Evolutionary conservation across 306 rosid genomes (phyloP).

Genomic region (Prosopis cineraria): DNA sequence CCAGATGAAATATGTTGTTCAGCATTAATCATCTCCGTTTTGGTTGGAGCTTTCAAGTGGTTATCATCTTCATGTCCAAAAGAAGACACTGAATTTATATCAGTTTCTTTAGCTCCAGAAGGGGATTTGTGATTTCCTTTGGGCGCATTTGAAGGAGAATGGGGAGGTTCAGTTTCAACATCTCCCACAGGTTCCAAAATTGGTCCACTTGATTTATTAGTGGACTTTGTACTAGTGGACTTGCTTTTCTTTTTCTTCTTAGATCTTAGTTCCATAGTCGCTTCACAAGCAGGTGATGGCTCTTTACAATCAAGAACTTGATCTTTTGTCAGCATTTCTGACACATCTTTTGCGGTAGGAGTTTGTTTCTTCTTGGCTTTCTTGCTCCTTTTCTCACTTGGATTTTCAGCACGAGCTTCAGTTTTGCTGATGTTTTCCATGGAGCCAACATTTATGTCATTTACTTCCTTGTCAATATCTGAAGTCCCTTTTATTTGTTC

Average conservation of each 20-base stretch:
- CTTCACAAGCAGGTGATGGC: slow-evolving; percentile 31
- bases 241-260: slow-evolving; percentile 26
- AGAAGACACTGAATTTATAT: slow-evolving; percentile 4
- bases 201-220: slow-evolving; percentile 32
- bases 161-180: slow-evolving; percentile 29
- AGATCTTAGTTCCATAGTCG: slow-evolving; percentile 16
- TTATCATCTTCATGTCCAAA: slow-evolving; percentile 29
- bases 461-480: slow-evolving; percentile 28
- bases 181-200: slow-evolving; percentile 5
- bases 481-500: slow-evolving; percentile 32
- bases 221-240: slow-evolving; percentile 25
- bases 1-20: slow-evolving; percentile 28
- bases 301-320: slow-evolving; percentile 32
- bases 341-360: slow-evolving; percentile 36
- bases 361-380: slow-evolving; percentile 53
- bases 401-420: slow-evolving; percentile 39
- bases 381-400: slow-evolving; percentile 41
- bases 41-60: slow-evolving; percentile 13
- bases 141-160: slow-evolving; percentile 14
- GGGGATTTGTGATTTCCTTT: slow-evolving; percentile 19
- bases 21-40: background rate
- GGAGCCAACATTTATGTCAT: slow-evolving; percentile 31
- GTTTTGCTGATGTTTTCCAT: slow-evolving; percentile 36
- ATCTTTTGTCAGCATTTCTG: slow-evolving; percentile 43
- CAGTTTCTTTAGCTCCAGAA: slow-evolving; percentile 25